These are phyloP conservation scores for Moesziomyces aphidis DNA, from an alignment of 1,284 basidiomycete species.

Conservation along the genomic window DNA sequence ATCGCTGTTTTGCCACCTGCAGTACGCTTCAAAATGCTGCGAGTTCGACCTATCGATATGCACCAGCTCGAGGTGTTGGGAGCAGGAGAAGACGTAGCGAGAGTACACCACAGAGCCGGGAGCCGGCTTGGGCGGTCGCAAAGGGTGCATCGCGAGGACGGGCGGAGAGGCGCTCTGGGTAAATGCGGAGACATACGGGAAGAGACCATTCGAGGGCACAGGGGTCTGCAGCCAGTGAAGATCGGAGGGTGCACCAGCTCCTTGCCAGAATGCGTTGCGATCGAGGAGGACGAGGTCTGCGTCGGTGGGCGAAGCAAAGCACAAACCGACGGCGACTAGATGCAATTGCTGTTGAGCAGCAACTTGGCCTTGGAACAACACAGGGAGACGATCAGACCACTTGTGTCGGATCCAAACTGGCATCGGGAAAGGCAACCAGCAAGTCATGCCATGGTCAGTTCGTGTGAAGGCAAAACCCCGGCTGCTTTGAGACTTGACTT, in stretches of 20 bases:
- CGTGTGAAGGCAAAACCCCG: neutral
- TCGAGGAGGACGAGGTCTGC: constrained; percentile 68
- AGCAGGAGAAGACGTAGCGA: constrained; percentile 71
- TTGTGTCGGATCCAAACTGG: constrained; percentile 48
- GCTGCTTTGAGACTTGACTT: neutral
- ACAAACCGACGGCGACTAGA: constrained; percentile 30
- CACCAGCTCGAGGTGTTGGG: constrained; percentile 70
- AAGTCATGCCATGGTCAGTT: constrained; percentile 3
- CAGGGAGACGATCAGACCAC: constrained; percentile 23
- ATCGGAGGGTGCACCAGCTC: constrained; percentile 71
- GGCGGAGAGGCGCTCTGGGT: constrained; percentile 70
- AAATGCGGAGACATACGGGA: constrained; percentile 71
- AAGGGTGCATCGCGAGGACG: constrained; percentile 73
- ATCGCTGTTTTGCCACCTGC: constrained; percentile 73
- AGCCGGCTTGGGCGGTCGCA: constrained; percentile 73
- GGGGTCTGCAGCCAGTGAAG: constrained; percentile 68
- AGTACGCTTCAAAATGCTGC: constrained; percentile 71
- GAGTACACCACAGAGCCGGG: constrained; percentile 72
- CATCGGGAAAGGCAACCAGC: neutral
- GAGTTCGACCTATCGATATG: constrained; percentile 70
- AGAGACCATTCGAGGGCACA: constrained; percentile 50
- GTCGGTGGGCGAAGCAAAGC: constrained; percentile 27
- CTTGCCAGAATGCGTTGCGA: constrained; percentile 73
- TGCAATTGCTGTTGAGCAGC: constrained; percentile 3
- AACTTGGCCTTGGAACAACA: neutral